Evolutionary conservation across 2,329 filamentous ascomycete genomes (phyloP).

Genomic region (Fusarium compactum): DNA sequence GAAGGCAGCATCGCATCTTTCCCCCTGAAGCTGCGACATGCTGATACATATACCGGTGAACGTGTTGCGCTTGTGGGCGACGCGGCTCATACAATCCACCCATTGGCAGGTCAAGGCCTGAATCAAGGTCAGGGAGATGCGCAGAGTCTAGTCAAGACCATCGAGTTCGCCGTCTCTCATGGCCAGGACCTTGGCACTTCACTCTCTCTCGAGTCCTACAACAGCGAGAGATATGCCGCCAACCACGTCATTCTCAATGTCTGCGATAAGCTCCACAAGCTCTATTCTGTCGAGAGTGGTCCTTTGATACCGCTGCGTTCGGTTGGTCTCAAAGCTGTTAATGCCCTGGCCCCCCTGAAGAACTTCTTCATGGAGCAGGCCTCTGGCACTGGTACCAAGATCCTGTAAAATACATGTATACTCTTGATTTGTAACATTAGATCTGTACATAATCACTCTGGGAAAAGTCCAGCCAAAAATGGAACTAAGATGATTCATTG

Average conservation of each 20-base stretch:
- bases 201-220: slow-evolving; percentile 85
- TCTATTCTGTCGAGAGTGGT: slow-evolving; percentile 84
- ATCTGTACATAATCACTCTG: slow-evolving; percentile 24
- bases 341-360: slow-evolving; percentile 81
- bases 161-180: slow-evolving; percentile 81
- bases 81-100: slow-evolving; percentile 94
- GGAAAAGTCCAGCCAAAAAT: slow-evolving; percentile 22
- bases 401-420: slow-evolving; percentile 49
- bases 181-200: slow-evolving; percentile 88
- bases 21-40: slow-evolving; percentile 89
- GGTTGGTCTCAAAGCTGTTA: slow-evolving; percentile 79
- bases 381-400: slow-evolving; percentile 65
- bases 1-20: slow-evolving; percentile 87
- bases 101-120: slow-evolving; percentile 91
- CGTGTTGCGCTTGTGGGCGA: slow-evolving; percentile 94
- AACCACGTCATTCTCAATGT: slow-evolving; percentile 85
- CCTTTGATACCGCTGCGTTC: slow-evolving; percentile 85
- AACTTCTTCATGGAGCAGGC: slow-evolving; percentile 85
- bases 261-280: slow-evolving; percentile 90
- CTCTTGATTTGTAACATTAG: slow-evolving; percentile 35
- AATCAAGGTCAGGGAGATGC: slow-evolving; percentile 95
- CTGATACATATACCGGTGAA: slow-evolving; percentile 91
- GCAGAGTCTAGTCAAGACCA: slow-evolving; percentile 78
- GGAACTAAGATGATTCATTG: slow-evolving; percentile 43
- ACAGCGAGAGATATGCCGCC: slow-evolving; percentile 80